phyloP scores from a whole-genome alignment of 257 asterid genomes.

The Lantana camara region DNA sequence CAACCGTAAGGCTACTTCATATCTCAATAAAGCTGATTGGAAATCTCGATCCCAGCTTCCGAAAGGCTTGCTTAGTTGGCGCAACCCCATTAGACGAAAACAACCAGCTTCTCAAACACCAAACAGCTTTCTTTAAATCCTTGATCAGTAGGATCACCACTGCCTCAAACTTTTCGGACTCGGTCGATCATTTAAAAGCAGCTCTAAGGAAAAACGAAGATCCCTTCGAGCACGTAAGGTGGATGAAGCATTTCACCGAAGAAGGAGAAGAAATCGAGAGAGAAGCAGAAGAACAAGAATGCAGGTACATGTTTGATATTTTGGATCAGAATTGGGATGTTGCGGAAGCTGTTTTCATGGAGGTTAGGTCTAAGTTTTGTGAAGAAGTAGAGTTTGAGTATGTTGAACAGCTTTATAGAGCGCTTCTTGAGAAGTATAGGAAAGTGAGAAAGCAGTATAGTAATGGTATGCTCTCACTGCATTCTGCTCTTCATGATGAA shows the following conservation, averaged over 20 bases:
- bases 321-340: slow-evolving; percentile 34
- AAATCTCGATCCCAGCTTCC: slow-evolving; percentile 55
- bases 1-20: slow-evolving; percentile 51
- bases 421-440: slow-evolving; percentile 65
- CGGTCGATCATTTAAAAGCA: slow-evolving; percentile 40
- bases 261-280: slow-evolving; percentile 41
- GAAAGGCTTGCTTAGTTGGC: slow-evolving; percentile 79
- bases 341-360: slow-evolving; percentile 46
- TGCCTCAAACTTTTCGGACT: slow-evolving; percentile 47
- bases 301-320: slow-evolving; percentile 25
- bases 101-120: slow-evolving; percentile 46
- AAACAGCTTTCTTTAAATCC: slow-evolving; percentile 43
- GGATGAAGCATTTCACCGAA: slow-evolving; percentile 52
- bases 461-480: slow-evolving; percentile 73
- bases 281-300: slow-evolving; percentile 39
- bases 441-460: slow-evolving; percentile 62
- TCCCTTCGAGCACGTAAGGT: slow-evolving; percentile 54
- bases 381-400: slow-evolving; percentile 53
- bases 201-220: slow-evolving; percentile 54
- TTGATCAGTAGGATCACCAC: slow-evolving; percentile 43
- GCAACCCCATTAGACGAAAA: slow-evolving; percentile 38
- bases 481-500: slow-evolving; percentile 34
- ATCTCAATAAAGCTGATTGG: slow-evolving; percentile 59
- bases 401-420: slow-evolving; percentile 38
- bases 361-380: slow-evolving; percentile 54